Percentiles rank a stretch among this genome's conserved stretches.
These are phyloP conservation scores for Penicillium canariense DNA, from an alignment of 495 filamentous ascomycete species.

Conservation along the genomic window DNA sequence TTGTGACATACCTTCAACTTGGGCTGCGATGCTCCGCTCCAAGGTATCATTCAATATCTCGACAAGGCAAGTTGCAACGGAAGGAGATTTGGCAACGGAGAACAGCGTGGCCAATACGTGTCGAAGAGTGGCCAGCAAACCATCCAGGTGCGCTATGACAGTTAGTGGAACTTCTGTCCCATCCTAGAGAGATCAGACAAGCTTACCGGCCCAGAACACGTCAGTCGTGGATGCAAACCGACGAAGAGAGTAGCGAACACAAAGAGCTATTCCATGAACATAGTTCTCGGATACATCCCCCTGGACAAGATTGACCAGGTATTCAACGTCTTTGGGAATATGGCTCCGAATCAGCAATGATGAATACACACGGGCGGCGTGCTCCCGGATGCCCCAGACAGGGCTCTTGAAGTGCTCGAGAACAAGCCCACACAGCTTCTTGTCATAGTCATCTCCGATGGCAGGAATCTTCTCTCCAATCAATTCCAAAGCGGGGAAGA, in stretches of 20 bases:
- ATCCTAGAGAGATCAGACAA: background rate
- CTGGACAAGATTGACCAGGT: slow-evolving; percentile 42
- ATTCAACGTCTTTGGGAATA: slow-evolving; percentile 48
- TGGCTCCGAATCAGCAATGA: slow-evolving; percentile 55
- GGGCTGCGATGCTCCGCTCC: slow-evolving; percentile 33
- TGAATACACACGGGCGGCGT: slow-evolving; percentile 77
- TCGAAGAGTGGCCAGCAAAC: slow-evolving; percentile 27
- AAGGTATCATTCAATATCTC: slow-evolving; percentile 42
- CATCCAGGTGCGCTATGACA: slow-evolving; percentile 30
- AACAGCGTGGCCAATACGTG: slow-evolving; percentile 29
- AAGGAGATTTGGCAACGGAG: slow-evolving; percentile 35
- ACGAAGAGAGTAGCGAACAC: slow-evolving; percentile 48
- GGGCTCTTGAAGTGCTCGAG: slow-evolving; percentile 58
- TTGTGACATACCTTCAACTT: slow-evolving; percentile 26
- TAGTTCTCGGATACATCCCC: slow-evolving; percentile 51
- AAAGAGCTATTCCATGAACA: slow-evolving; percentile 61
- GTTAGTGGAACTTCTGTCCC: background rate
- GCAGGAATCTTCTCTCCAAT: slow-evolving; percentile 55
- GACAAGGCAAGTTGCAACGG: slow-evolving; percentile 38
- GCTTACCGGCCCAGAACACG: slow-evolving; percentile 30
- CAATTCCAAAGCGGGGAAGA: slow-evolving; percentile 87
- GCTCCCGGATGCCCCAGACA: slow-evolving; percentile 87
- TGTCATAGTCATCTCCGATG: slow-evolving; percentile 31
- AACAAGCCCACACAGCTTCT: slow-evolving; percentile 35
- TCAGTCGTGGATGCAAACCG: slow-evolving; percentile 34